Evolutionary conservation across 2,329 filamentous ascomycete genomes (phyloP), one percentile per base, ranked within the genome.

Genomic region (Xylaria sp.): DNA sequence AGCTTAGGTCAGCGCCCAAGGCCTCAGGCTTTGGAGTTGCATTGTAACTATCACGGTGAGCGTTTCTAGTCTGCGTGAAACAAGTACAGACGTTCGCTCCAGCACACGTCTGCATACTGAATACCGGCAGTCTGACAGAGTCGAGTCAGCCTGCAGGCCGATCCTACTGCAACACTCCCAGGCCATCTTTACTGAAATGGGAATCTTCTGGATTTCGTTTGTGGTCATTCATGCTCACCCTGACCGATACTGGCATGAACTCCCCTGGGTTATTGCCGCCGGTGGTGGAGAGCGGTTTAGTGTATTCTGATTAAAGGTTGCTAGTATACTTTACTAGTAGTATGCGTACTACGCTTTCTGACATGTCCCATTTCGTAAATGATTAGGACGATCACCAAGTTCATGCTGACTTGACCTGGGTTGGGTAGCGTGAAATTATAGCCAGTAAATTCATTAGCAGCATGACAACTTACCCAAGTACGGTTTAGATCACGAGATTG

Each of bases 181-280:
- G 33, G 22, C 20, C 59, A 29, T 58, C 39, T 53, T 49, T 56
- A 61, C 66, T 61, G 36, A 33, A 69, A 69, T 60, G 63, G 66
- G 54, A 69, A 63, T 31, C 63, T 69, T 69, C 66, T 69, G 55
- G 66, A 69, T 54, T 31, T 60, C 55, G 27, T 54, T 17, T n/a
- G n/a, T n/a, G n/a, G n/a, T 45, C 17, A 58, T 55, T 61, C 61
- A 60, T 66, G 58, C 65, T 53, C 31, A 61, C 51, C 51, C 36
- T 25, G 27, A 44, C 27, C 27, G 22, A 29, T 47, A n/a, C 39
- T 29, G 38, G 58, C 58, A 66, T 61, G 7, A 58, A 15, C 33
- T 54, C 57, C 27, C 29, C 27, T 13, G 25, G 57, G 17, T 29
- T 29, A n/a, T n/a, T n/a, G n/a, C n/a, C n/a, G n/a, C n/a, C n/a